These are phyloP conservation scores for Pyrus betulifolia DNA, from an alignment of 306 rosid species.

Conservation along the genomic window DNA sequence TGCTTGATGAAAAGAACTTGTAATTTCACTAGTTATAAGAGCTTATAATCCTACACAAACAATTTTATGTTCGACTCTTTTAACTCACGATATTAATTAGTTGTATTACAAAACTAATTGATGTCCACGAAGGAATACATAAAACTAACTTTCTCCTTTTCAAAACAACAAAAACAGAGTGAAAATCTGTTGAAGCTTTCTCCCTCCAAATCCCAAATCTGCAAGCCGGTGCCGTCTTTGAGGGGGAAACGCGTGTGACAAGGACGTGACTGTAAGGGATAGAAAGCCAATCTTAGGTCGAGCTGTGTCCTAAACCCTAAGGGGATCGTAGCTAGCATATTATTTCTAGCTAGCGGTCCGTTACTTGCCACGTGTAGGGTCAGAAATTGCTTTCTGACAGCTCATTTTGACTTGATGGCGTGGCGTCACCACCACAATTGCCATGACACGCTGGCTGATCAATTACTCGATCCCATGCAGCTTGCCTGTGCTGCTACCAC, in stretches of 20 bases:
- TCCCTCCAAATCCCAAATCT: not conserved
- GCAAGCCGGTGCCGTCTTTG: slow-evolving; percentile 49
- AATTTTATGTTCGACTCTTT: not conserved
- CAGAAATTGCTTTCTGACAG: not conserved
- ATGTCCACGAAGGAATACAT: not conserved
- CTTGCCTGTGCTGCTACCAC: not conserved
- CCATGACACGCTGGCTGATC: not conserved
- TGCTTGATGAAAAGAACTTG: too few relatives aligned
- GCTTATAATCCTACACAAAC: not conserved
- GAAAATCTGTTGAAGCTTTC: not conserved
- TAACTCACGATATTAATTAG: too few relatives aligned
- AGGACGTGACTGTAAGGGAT: slow-evolving; percentile 28
- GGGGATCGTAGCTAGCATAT: not conserved
- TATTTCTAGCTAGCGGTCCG: not conserved
- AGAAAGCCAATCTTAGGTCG: not conserved
- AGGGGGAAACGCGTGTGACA: slow-evolving; percentile 43
- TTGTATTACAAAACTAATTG: not conserved
- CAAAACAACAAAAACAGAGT: not conserved
- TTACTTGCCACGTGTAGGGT: not conserved
- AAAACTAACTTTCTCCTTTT: not conserved
- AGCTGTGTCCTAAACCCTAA: not conserved
- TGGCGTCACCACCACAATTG: not conserved
- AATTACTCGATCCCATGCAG: not conserved
- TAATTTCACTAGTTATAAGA: not conserved
- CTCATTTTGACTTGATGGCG: not conserved